phyloP scores from a whole-genome alignment of 345 rosid species.

The Moringa oleifera region DNA sequence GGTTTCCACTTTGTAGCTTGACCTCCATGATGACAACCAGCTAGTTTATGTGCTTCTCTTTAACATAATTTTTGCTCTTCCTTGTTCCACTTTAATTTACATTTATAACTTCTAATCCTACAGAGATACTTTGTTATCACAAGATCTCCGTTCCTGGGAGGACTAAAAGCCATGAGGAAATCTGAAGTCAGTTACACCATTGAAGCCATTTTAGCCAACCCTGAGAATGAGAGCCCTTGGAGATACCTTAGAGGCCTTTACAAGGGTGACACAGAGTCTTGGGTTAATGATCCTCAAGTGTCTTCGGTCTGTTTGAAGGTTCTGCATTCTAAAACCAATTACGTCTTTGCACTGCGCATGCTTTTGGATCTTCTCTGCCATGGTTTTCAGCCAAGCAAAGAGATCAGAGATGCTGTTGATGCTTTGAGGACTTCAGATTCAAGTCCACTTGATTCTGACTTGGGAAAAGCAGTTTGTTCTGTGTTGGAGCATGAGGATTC shows the following conservation, averaged over 20 bases:
- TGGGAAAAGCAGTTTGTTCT: conserved; percentile 52
- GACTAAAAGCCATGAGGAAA: conserved; percentile 59
- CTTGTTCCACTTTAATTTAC: background rate
- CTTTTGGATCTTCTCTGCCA: conserved; percentile 74
- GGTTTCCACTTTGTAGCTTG: background rate
- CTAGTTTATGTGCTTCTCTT: background rate
- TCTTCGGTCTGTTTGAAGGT: conserved; percentile 61
- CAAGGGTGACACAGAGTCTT: conserved; percentile 40
- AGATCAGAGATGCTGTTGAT: conserved; percentile 46
- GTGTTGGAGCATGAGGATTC: conserved; percentile 58
- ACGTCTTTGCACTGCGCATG: conserved; percentile 56
- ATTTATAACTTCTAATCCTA: conserved; percentile 1
- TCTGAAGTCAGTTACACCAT: conserved; percentile 69
- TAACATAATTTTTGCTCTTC: background rate
- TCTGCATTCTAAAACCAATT: conserved; percentile 40
- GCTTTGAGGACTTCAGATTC: conserved; percentile 40
- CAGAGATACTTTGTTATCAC: conserved; percentile 80
- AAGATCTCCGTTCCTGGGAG: conserved; percentile 63
- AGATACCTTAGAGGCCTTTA: conserved; percentile 81
- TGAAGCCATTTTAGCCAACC: conserved; percentile 48
- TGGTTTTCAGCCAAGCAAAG: conserved; percentile 56
- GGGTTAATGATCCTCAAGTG: conserved; percentile 51
- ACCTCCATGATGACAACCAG: background rate
- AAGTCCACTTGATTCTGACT: conserved; percentile 27
- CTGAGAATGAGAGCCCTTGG: conserved; percentile 89